phyloP scores from a whole-genome alignment of 768 basidiomycete genomes.

The Russula ochroleuca region DNA sequence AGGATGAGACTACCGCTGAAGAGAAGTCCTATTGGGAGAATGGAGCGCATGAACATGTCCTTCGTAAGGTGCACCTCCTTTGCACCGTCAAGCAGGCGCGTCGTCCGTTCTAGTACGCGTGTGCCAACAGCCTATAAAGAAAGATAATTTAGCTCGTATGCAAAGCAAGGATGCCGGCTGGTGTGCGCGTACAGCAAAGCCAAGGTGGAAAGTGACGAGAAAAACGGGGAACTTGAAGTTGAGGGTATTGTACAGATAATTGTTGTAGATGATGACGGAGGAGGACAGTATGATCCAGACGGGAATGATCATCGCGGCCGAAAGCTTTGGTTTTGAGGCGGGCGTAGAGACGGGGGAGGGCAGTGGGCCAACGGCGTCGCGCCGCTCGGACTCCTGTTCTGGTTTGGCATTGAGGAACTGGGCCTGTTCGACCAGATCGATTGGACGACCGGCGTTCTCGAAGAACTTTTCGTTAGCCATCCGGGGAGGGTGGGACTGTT shows the following conservation, averaged over 20 bases:
- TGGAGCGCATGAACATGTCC: slow-evolving; percentile 75
- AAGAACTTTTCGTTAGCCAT: slow-evolving; percentile 23
- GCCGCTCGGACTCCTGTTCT: slow-evolving; percentile 23
- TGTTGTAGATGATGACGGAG: slow-evolving; percentile 94
- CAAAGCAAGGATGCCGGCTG: not conserved
- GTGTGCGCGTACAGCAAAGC: slow-evolving; percentile 52
- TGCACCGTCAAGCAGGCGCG: slow-evolving; percentile 69
- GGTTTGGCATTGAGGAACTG: slow-evolving; percentile 24
- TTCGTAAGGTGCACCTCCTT: slow-evolving; percentile 77
- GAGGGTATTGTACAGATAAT: slow-evolving; percentile 77
- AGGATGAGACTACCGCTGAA: slow-evolving; percentile 91
- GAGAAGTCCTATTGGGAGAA: slow-evolving; percentile 88
- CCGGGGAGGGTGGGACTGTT: too few species aligned
- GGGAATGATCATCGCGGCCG: slow-evolving; percentile 73
- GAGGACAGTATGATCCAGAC: slow-evolving; percentile 91
- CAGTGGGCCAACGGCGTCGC: slow-evolving; percentile 34
- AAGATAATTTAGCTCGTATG: not conserved
- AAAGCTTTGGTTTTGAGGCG: slow-evolving; percentile 49
- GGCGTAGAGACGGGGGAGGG: slow-evolving; percentile 55
- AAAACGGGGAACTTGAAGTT: slow-evolving; percentile 90
- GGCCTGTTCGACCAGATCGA: slow-evolving; percentile 6
- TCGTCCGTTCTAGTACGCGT: slow-evolving; percentile 77
- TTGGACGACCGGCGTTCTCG: slow-evolving; percentile 14
- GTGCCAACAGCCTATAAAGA: slow-evolving; percentile 67
- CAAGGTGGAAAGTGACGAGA: slow-evolving; percentile 81